A percentile compares a stretch with the other conserved stretches of the same genome.
These are phyloP conservation scores for Dendrobium huoshanense DNA, from an alignment of 106 monocot genomes.

Conservation along the genomic window DNA sequence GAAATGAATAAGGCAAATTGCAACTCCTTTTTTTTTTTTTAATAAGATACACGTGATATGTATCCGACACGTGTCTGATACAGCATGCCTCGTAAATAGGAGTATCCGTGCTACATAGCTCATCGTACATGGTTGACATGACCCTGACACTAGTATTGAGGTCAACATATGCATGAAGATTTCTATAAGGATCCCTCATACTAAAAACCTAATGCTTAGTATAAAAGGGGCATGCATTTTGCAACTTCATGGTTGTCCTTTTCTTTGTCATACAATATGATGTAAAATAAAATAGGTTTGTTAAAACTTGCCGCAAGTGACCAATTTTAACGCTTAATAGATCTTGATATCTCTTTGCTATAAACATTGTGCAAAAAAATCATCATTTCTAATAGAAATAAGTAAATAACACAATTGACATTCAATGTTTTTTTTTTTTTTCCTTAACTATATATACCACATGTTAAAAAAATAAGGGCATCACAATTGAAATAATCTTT, in stretches of 20 bases:
- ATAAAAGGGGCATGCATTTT: neutral
- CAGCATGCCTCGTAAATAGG: too few species aligned
- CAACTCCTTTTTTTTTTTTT: too few species aligned
- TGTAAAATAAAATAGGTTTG: neutral
- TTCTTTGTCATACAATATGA: neutral
- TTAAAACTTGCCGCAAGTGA: neutral
- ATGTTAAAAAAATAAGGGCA: neutral
- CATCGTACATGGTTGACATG: too few species aligned
- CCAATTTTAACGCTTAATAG: neutral
- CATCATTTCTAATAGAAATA: neutral
- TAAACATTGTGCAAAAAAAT: neutral
- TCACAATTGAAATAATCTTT: neutral
- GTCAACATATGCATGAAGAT: neutral
- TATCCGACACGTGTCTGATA: too few species aligned
- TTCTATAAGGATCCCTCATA: neutral
- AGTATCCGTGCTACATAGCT: too few species aligned
- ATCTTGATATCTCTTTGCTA: neutral
- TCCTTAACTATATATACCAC: neutral
- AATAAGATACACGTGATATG: too few species aligned
- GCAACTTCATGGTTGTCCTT: too few species aligned
- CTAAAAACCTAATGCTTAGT: neutral
- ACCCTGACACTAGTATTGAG: too few species aligned
- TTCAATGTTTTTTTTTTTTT: neutral
- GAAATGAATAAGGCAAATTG: too few species aligned
- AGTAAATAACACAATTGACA: neutral